These are phyloP conservation scores for Suhomyces bokatorum DNA, from an alignment of 1,139 yeast genomes.

Conservation along the genomic window DNA sequence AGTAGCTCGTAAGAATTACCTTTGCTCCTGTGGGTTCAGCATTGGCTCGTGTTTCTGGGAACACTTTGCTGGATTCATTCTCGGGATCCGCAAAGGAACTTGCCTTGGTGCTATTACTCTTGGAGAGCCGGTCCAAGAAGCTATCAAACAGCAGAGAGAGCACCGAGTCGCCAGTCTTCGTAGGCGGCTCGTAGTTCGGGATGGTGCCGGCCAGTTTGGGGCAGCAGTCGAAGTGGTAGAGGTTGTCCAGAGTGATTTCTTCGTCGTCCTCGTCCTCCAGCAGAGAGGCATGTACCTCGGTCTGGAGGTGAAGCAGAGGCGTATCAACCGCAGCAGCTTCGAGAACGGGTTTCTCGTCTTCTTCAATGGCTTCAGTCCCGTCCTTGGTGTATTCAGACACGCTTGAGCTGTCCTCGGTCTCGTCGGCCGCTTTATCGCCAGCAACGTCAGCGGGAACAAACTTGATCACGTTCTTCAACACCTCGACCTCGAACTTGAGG, in stretches of 20 bases:
- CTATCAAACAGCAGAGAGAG: slow-evolving; percentile 4
- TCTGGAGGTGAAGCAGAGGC: not conserved
- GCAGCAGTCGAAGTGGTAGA: slow-evolving; percentile 11
- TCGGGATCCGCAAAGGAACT: too few species aligned
- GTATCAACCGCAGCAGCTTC: not conserved
- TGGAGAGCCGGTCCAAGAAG: slow-evolving; percentile 2
- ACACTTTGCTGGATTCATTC: not conserved
- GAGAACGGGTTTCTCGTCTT: slow-evolving; percentile 1
- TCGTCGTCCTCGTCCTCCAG: slow-evolving; percentile 6
- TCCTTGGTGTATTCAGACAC: slow-evolving; percentile 9
- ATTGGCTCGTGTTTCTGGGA: not conserved
- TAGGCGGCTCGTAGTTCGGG: slow-evolving; percentile 6
- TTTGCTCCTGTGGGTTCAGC: not conserved
- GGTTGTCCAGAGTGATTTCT: slow-evolving; percentile 11
- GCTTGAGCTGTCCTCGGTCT: not conserved
- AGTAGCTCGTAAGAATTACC: not conserved
- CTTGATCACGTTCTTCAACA: slow-evolving; percentile 12
- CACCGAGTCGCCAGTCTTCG: not conserved
- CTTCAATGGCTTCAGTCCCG: slow-evolving; percentile 10
- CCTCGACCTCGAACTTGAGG: slow-evolving; percentile 23
- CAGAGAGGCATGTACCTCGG: not conserved
- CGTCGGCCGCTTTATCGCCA: not conserved
- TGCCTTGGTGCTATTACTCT: not conserved
- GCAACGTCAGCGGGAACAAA: slow-evolving; percentile 13
- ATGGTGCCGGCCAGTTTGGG: slow-evolving; percentile 13